Percentiles rank a stretch among this genome's conserved stretches.
These are phyloP conservation scores for Gigaspora rosea DNA, from an alignment of 192 early-diverging fungal species.

Conservation along the genomic window DNA sequence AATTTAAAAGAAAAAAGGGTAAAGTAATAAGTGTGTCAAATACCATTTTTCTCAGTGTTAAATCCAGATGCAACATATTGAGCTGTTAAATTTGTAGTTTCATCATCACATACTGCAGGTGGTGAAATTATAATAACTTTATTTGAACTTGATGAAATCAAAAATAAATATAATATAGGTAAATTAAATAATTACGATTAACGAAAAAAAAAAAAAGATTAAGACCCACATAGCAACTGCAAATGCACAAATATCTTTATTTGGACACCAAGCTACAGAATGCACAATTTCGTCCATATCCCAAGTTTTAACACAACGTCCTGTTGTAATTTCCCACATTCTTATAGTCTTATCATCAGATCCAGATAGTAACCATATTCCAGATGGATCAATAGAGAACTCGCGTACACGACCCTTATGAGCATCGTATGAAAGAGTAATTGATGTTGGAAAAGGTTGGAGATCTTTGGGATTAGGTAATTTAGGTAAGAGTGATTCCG, in stretches of 20 bases:
- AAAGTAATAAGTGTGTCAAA: conserved; percentile 18
- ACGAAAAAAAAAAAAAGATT: not conserved
- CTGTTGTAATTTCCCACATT: conserved; percentile 90
- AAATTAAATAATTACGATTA: not conserved
- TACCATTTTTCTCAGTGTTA: conserved; percentile 26
- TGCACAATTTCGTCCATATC: conserved; percentile 68
- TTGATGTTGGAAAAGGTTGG: conserved; percentile 86
- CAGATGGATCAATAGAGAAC: conserved; percentile 88
- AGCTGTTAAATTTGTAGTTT: conserved; percentile 44
- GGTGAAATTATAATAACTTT: conserved; percentile 48
- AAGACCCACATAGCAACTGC: conserved; percentile 62
- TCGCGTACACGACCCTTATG: conserved; percentile 81
- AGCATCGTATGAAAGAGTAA: conserved; percentile 77
- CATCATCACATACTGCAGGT: conserved; percentile 44
- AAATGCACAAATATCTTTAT: conserved; percentile 71
- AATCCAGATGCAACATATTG: conserved; percentile 52
- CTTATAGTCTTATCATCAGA: conserved; percentile 88
- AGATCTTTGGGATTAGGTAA: conserved; percentile 94
- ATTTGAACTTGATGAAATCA: conserved; percentile 36
- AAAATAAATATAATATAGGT: not conserved
- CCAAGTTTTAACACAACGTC: conserved; percentile 82
- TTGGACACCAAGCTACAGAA: conserved; percentile 90
- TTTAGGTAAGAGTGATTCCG: conserved; percentile 92
- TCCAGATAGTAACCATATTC: conserved; percentile 88
- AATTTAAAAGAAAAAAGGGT: conserved; percentile 33